Conservation (phyloP, 139 green algal genomes). For the Ettlia oleoabundans region DNA sequence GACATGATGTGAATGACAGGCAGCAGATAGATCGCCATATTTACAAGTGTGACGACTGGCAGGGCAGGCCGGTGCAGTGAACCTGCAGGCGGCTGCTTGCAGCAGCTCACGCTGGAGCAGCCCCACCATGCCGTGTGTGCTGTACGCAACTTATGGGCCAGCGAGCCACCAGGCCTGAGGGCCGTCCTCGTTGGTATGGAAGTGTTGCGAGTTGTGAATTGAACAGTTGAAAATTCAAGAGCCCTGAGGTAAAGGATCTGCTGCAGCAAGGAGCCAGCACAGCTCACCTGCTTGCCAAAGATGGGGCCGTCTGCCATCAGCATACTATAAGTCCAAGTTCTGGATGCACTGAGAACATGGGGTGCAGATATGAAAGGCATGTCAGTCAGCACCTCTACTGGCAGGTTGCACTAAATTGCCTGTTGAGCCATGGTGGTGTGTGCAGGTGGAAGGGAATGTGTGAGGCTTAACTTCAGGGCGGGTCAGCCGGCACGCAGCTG, state of each 20-base stretch:
- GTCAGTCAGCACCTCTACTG: no score
- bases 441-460: conserved; percentile 12
- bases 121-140: background rate
- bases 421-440: background rate
- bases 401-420: no score
- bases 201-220: conserved; percentile 28
- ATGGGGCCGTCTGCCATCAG: no score
- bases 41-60: background rate
- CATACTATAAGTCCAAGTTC: no score
- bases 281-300: no score
- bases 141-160: conserved; percentile 44
- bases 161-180: background rate
- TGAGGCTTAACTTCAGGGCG: background rate
- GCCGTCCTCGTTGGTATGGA: conserved; percentile 29
- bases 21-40: no score
- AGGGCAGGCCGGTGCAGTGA: background rate
- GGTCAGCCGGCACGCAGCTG: background rate
- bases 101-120: conserved; percentile 7
- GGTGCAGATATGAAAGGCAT: no score
- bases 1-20: no score
- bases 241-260: background rate
- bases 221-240: background rate
- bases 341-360: no score
- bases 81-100: background rate
- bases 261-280: no score